Percentiles rank a stretch among this genome's conserved stretches.
Conservation (phyloP, 352 stramenopile genomes). For the Phytophthora cajani region DNA sequence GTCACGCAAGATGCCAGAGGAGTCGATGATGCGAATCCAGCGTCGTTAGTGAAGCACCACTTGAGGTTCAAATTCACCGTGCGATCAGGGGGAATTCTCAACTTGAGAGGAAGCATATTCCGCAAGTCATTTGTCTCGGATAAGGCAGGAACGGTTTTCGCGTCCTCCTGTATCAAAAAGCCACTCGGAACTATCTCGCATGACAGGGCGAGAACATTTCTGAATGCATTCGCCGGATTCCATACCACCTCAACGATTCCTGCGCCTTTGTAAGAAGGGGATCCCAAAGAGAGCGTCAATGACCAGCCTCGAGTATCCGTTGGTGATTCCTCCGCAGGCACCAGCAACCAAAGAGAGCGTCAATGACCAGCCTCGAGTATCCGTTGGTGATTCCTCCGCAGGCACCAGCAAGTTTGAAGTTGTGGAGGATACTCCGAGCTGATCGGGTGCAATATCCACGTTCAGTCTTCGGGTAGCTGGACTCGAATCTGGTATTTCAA, state of each 20-base stretch:
- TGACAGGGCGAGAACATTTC: slow-evolving; percentile 57
- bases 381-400: slow-evolving; percentile 74
- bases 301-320: slow-evolving; percentile 65
- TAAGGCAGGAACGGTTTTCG: slow-evolving; percentile 2
- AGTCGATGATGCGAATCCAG: slow-evolving; percentile 70
- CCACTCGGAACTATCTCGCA: slow-evolving; percentile 49
- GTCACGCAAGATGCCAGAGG: slow-evolving; percentile 74
- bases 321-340: slow-evolving; percentile 81
- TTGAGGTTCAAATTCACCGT: slow-evolving; percentile 53
- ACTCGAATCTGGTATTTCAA: slow-evolving; percentile 37
- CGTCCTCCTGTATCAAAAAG: slow-evolving; percentile 36
- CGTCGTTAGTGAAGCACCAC: slow-evolving; percentile 71
- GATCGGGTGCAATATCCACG: slow-evolving; percentile 39
- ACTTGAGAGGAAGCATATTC: slow-evolving; percentile 44
- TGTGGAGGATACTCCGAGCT: slow-evolving; percentile 46
- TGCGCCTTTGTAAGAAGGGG: slow-evolving; percentile 40
- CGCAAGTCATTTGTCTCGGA: slow-evolving; percentile 11
- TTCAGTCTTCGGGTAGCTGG: slow-evolving; percentile 28
- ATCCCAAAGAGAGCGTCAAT: slow-evolving; percentile 50
- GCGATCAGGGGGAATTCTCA: slow-evolving; percentile 47
- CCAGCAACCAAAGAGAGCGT: slow-evolving; percentile 59
- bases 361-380: slow-evolving; percentile 65
- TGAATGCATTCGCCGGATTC: slow-evolving; percentile 54
- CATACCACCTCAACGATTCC: slow-evolving; percentile 63
- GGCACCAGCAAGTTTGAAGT: slow-evolving; percentile 69